phyloP scores from a whole-genome alignment of 2,329 filamentous ascomycete genomes.

The Colletotrichum eleusines region DNA sequence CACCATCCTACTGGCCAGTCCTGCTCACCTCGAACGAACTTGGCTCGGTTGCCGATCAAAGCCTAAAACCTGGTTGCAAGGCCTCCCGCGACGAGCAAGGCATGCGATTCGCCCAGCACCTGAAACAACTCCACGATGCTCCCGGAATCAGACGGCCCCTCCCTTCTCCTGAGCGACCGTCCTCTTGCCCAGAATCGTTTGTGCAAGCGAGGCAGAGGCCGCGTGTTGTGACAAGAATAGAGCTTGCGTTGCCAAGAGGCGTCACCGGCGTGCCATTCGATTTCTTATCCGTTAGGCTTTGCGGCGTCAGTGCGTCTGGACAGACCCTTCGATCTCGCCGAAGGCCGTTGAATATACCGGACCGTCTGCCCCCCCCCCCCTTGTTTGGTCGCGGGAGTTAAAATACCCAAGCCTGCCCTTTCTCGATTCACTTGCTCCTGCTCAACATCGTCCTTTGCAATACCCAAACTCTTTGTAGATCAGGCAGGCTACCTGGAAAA shows the following conservation, averaged over 20 bases:
- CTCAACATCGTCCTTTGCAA: not conserved
- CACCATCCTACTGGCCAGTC: not conserved
- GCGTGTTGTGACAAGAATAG: conserved; percentile 14
- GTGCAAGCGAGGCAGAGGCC: conserved; percentile 8
- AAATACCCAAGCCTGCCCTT: conserved; percentile 24
- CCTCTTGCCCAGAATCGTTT: conserved; percentile 2
- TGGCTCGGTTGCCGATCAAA: not conserved
- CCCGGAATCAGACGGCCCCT: not conserved
- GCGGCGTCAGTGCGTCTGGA: conserved; percentile 19
- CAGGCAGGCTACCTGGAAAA: conserved; percentile 7
- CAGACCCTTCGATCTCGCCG: not conserved
- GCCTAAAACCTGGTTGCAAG: not conserved
- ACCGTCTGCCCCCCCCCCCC: not conserved
- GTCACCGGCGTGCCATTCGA: conserved; percentile 34
- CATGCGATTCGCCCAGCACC: conserved; percentile 24
- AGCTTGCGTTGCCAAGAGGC: conserved; percentile 25
- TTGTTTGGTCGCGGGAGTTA: not conserved
- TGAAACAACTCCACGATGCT: conserved; percentile 19
- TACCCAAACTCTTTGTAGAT: not conserved
- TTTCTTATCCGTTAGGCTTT: conserved; percentile 14
- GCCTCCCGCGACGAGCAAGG: conserved; percentile 1
- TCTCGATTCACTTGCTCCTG: not conserved
- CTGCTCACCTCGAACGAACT: not conserved
- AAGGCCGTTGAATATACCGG: not conserved
- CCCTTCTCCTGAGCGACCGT: not conserved